Base-by-base conservation (phyloP, 75 land plant species). In the Cryptomeria japonica region DNA sequence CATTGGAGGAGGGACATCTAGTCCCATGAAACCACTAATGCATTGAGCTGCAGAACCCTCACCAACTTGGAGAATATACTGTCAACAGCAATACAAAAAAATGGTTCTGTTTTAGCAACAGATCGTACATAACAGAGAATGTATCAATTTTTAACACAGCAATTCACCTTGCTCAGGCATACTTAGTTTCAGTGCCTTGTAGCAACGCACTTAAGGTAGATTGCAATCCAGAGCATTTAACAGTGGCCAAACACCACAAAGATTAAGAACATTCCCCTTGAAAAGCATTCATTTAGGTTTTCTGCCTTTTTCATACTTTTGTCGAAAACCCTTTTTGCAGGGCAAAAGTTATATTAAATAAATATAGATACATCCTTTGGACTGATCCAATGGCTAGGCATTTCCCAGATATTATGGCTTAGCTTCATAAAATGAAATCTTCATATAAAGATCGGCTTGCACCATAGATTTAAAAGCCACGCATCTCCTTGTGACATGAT, bases 11-110 rank as follows among this genome's bases (percentile, higher is more conserved):
- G 99, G 94, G 41, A 97, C 88, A 51, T 97, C 99, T 84, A 97
- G 38, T 11, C 95, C 95, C 3, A 92, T 94, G 87, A 97, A 97
- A 25, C 99, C 99, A 89, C 97, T 96, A 32, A 97, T 91, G 92
- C 99, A 97, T 84, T 96, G 95, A 32, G 97, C 99, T 51, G 90
- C 91, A 83, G 92, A 25, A 12, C 97, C 99, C 61, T 97, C 95
- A 9, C 97, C 99, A 53, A 96, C 95, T 87, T 96, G 93, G 41
- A 97, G 91, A 55, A 97, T 91, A 82, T 97, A 97, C 97, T 97
- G 99, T 34, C 42, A 76, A 56, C 5, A 18, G 22, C 19, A 85
- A 42, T n/a, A 85, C n/a, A 25, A 64, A 0, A 25, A 7, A 64
- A 64, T 6, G 0, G n/a, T 64, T 64, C 70, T 64, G 70, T 64